phyloP scores from a whole-genome alignment of 1,284 basidiomycete genomes.

The Pseudozyma thailandica region DNA sequence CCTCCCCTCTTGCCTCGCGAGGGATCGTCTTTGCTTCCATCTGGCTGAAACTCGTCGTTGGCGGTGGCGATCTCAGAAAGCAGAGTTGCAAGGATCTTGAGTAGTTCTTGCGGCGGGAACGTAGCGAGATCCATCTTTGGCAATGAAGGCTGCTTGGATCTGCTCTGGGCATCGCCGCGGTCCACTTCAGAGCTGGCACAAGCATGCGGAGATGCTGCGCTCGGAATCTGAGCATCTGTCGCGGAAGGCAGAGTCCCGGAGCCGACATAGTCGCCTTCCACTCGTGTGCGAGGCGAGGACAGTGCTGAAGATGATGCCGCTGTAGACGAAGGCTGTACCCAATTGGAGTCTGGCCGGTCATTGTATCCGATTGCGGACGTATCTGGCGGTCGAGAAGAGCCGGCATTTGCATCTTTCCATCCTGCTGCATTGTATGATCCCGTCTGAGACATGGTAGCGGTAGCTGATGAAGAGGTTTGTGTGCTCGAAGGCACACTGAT shows the following conservation, averaged over 20 bases:
- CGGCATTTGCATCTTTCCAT: background rate
- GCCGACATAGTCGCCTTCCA: slow-evolving; percentile 1
- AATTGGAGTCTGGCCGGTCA: background rate
- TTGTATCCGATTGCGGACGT: background rate
- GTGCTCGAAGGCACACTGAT: background rate
- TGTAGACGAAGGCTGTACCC: background rate
- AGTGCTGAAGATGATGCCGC: slow-evolving; percentile 1
- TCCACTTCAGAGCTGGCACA: slow-evolving; percentile 12
- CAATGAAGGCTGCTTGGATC: slow-evolving; percentile 18
- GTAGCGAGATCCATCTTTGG: slow-evolving; percentile 72
- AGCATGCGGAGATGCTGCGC: slow-evolving; percentile 6
- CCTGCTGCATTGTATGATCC: background rate
- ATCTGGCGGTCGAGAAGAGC: slow-evolving; percentile 3
- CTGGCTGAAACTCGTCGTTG: slow-evolving; percentile 76
- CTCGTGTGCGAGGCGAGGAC: slow-evolving; percentile 27
- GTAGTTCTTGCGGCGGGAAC: slow-evolving; percentile 75
- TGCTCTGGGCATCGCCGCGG: slow-evolving; percentile 5
- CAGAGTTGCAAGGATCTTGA: slow-evolving; percentile 87
- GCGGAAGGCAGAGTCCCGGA: background rate
- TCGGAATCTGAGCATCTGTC: background rate
- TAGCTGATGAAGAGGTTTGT: slow-evolving; percentile 3
- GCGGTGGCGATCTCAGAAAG: slow-evolving; percentile 90
- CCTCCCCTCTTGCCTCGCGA: slow-evolving; percentile 19
- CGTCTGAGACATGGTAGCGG: background rate
- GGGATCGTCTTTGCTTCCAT: slow-evolving; percentile 34